Base-by-base conservation (phyloP, 2,329 filamentous ascomycete species). In the Calonectria montana region DNA sequence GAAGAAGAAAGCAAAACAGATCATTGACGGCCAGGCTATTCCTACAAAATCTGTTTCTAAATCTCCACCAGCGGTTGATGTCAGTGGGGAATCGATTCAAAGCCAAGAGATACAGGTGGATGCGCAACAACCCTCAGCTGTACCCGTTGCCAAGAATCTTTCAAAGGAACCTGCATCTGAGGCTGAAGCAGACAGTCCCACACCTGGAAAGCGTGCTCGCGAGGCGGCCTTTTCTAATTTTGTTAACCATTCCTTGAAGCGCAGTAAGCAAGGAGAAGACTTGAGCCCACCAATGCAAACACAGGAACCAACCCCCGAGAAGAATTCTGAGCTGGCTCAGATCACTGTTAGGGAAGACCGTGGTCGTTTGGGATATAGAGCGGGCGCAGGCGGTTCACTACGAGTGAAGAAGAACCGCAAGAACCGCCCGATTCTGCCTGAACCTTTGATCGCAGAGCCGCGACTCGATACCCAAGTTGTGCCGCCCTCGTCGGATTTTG, bases 341-440 rank as follows among this genome's bases (percentile, higher is more conserved):
- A 67, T 64, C 8, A 68, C 53, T 3, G 53, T 70, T 25, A 67
- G 72, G 25, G 75, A 74, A 8, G 53, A 62, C 27, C 71, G 74
- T 21, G 70, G 67, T 6, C 74, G 65, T 12, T 75, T 73, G 15
- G 72, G 70, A 18, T 84, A 80, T 23, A 76, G 80, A 35, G 70
- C 76, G 45, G 73, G 77, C 29, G 78, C 76, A 13, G 82, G 81
- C n/a, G 82, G 81, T 25, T 84, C 83, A 4, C 76, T 84, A 35
- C 79, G 78, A 12, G 69, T 83, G 27, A 71, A 73, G 3, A 83
- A 83, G 72, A 78, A 78, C 59, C 80, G 81, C 29, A 80, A 76
- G 37, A 72, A 74, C 16, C 76, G 73, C 18, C 50, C 72, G 27
- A 25, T 77, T 15, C 65, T 73, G 66, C 61, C 72, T 21, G 70